Base-by-base conservation (phyloP, 257 asterid genomes). In the Apocynum venetum region DNA sequence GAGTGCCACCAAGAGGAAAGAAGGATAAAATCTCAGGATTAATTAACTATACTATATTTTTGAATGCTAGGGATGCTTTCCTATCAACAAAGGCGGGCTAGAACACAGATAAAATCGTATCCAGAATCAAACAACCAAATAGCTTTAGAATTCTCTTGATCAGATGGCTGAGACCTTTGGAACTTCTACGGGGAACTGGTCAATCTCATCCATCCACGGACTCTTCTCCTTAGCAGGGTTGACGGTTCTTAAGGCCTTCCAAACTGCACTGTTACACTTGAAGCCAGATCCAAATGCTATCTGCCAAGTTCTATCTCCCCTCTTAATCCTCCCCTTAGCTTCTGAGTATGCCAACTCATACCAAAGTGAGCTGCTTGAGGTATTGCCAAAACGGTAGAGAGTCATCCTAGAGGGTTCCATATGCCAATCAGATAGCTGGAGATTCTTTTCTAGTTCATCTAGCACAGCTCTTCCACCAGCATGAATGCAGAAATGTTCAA, bases 381-480 rank as follows among this genome's bases (percentile, higher is more conserved):
- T 92, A 87, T 92, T 92, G 4, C 97, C 97, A 63, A 92, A 90
- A 66, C 96, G 87, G 36, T 85, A 84, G 1, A 90, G 90, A 8
- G 96, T 91, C 96, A 92, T 92, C 69, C 96, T 84, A 20, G 97
- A 92, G 56, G 96, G 96, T 77, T 89, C 95, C 95, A 90, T 89
- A 73, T 92, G 94, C 94, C 95, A 90, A 19, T 89, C 93, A 6
- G 93, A 87, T 13, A 90, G 84, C 82, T 89, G 92, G 19, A 89
- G 87, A 74, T 91, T 88, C 81, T 89, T 92, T 86, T 92, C 97
- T 53, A 90, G 80, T 84, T 90, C 96, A 81, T 92, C 96, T 17
- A 90, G 79, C 56, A 92, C 96, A 59, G 96, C 96, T 83, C 94
- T 83, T 72, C 96, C 97, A 55, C 97, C 97, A 20, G 97, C 97